Evolutionary conservation across 768 basidiomycete species (phyloP).

Genomic region (Cyathus striatus): DNA sequence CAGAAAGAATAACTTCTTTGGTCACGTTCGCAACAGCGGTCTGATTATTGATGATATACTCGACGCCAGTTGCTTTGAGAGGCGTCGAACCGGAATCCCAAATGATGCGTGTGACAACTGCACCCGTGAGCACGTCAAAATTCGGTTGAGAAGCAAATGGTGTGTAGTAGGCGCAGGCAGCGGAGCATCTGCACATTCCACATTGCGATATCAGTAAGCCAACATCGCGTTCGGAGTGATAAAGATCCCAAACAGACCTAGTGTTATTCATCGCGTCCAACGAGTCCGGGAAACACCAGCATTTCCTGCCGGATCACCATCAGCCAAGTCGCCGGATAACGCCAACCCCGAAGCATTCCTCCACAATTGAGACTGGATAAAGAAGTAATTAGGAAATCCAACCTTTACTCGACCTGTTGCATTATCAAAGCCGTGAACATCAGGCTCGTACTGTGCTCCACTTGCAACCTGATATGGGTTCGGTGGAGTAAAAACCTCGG

Average conservation of each 20-base stretch:
- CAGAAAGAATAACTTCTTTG: conserved; percentile 49
- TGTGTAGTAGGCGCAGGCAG: conserved; percentile 24
- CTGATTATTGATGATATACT: conserved; percentile 29
- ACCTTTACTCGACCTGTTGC: conserved; percentile 21
- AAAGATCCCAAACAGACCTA: conserved; percentile 8
- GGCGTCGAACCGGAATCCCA: conserved; percentile 24
- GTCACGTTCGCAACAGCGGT: conserved; percentile 33
- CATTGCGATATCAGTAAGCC: background rate
- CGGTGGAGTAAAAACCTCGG: conserved; percentile 56
- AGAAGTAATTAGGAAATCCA: conserved; percentile 27
- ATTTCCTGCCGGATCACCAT: conserved; percentile 18
- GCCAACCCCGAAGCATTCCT: conserved; percentile 18
- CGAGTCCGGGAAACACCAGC: conserved; percentile 23
- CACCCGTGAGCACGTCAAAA: conserved; percentile 49
- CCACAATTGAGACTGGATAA: conserved; percentile 22
- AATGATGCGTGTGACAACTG: conserved; percentile 48
- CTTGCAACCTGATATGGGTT: conserved; percentile 18
- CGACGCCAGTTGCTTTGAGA: conserved; percentile 40
- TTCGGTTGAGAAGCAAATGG: conserved; percentile 31
- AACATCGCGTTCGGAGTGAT: background rate
- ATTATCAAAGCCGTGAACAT: conserved; percentile 18
- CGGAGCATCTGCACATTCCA: conserved; percentile 16
- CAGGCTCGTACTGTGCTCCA: conserved; percentile 16
- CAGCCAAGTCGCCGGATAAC: conserved; percentile 17
- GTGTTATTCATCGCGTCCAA: conserved; percentile 25